Percentiles rank a stretch among this genome's conserved stretches.
Evolutionary conservation across 1,284 basidiomycete genomes (phyloP).

Genomic region (Neonothopanus nambi): DNA sequence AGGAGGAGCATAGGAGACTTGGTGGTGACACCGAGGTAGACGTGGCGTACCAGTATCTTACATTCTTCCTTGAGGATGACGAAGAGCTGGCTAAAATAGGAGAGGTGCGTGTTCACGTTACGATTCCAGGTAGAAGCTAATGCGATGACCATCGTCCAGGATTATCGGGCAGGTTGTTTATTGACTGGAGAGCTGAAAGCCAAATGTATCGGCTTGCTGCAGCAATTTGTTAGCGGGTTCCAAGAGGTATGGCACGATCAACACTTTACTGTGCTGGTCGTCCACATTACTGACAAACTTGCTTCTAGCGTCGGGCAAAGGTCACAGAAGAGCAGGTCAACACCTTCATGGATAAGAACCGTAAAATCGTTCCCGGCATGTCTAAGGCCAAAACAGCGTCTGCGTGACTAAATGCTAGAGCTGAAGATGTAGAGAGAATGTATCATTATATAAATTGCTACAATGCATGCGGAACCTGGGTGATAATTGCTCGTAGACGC

Average conservation of each 20-base stretch:
- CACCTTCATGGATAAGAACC: conserved; percentile 81
- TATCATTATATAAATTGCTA: too few species aligned
- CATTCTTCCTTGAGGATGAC: conserved; percentile 98
- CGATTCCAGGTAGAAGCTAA: neutral
- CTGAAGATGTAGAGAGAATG: too few species aligned
- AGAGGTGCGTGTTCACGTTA: conserved; percentile 50
- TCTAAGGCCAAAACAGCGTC: conserved; percentile 22
- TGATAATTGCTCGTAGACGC: too few species aligned
- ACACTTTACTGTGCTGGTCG: neutral
- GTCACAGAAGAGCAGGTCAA: conserved; percentile 81
- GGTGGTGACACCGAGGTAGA: conserved; percentile 97
- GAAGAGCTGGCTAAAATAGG: conserved; percentile 79
- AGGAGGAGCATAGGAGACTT: conserved; percentile 87
- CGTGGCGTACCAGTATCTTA: conserved; percentile 93
- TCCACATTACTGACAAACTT: conserved; percentile 6
- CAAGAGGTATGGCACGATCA: conserved; percentile 72
- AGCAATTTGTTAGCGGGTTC: conserved; percentile 85
- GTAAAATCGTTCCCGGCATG: conserved; percentile 72
- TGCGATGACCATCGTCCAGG: conserved; percentile 43
- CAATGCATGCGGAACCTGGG: too few species aligned
- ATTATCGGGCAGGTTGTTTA: conserved; percentile 88
- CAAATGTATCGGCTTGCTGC: conserved; percentile 83
- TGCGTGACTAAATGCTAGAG: too few species aligned
- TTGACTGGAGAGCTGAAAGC: conserved; percentile 94
- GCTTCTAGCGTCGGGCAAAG: conserved; percentile 69